Evolutionary conservation across 805 yeast species (phyloP).

Genomic region (Candida chilensis): DNA sequence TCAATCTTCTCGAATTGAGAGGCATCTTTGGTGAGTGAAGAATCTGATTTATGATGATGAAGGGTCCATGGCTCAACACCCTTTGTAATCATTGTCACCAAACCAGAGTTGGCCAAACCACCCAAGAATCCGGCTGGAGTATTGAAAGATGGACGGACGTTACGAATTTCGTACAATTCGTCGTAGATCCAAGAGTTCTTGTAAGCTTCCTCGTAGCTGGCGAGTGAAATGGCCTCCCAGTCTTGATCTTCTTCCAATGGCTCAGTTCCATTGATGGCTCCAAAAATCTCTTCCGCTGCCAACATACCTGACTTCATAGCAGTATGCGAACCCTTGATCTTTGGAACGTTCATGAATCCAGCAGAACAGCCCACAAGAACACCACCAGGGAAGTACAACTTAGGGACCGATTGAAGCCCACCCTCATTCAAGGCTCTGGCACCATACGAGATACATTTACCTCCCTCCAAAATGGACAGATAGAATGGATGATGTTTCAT

Average conservation of each 20-base stretch:
- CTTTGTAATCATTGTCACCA: slow-evolving; percentile 66
- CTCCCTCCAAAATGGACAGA: slow-evolving; percentile 66
- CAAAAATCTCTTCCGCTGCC: slow-evolving; percentile 81
- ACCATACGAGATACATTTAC: slow-evolving; percentile 88
- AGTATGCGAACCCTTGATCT: slow-evolving; percentile 95
- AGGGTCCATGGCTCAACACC: slow-evolving; percentile 91
- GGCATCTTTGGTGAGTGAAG: slow-evolving; percentile 65
- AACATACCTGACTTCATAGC: slow-evolving; percentile 94
- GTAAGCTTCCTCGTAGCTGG: slow-evolving; percentile 53
- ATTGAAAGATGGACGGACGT: slow-evolving; percentile 87
- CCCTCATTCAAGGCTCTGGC: slow-evolving; percentile 98
- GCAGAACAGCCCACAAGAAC: slow-evolving; percentile 92
- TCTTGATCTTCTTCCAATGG: slow-evolving; percentile 31
- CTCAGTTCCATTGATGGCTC: slow-evolving; percentile 29
- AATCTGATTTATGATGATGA: slow-evolving; percentile 57
- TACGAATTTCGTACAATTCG: slow-evolving; percentile 79
- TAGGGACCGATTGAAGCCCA: slow-evolving; percentile 89
- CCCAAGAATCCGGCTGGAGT: slow-evolving; percentile 67
- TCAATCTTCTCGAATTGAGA: slow-evolving; percentile 57
- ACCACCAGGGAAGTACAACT: slow-evolving; percentile 92
- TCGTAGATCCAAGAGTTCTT: slow-evolving; percentile 78
- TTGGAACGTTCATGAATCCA: slow-evolving; percentile 95
- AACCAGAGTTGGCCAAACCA: slow-evolving; percentile 78
- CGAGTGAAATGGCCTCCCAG: slow-evolving; percentile 38
- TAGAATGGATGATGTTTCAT: slow-evolving; percentile 91